Conservation (phyloP, 192 early-diverging fungal genomes). For the Umbelopsis sp. region DNA sequence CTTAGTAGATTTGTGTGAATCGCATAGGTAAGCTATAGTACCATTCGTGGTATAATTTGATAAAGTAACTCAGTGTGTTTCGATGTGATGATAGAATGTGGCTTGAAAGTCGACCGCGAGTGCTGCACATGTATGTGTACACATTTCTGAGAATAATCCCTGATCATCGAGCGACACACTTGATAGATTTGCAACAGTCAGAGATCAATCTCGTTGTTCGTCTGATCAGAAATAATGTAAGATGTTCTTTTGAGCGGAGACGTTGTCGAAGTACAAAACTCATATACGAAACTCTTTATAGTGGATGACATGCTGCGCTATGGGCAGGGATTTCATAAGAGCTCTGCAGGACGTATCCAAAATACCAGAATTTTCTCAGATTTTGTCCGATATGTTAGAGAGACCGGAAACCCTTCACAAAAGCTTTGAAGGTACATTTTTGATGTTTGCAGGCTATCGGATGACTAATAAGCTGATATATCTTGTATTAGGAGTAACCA, state of each 20-base stretch:
- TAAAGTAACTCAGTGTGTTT: neutral
- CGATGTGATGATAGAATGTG: neutral
- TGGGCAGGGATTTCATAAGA: constrained; percentile 71
- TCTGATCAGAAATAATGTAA: constrained; percentile 61
- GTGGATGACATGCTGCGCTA: constrained; percentile 53
- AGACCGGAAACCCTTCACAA: constrained; percentile 57
- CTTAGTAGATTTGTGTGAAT: constrained; percentile 52
- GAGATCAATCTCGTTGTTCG: constrained; percentile 53
- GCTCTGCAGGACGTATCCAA: constrained; percentile 63
- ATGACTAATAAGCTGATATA: neutral
- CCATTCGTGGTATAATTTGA: no score
- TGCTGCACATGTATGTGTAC: constrained; percentile 48
- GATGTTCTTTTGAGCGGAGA: neutral
- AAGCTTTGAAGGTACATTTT: constrained; percentile 46
- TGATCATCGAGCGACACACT: constrained; percentile 48
- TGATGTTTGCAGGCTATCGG: neutral
- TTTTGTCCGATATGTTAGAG: constrained; percentile 63
- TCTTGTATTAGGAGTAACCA: constrained; percentile 44
- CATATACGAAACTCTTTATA: neutral
- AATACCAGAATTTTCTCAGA: constrained; percentile 52
- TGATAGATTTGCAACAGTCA: constrained; percentile 46
- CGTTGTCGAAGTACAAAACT: neutral
- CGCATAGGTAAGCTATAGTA: constrained; percentile 31
- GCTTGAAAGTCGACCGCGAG: constrained; percentile 33
- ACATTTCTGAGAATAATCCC: constrained; percentile 54